phyloP scores from a whole-genome alignment of 352 stramenopile species.

The Pythium brachiatum region DNA sequence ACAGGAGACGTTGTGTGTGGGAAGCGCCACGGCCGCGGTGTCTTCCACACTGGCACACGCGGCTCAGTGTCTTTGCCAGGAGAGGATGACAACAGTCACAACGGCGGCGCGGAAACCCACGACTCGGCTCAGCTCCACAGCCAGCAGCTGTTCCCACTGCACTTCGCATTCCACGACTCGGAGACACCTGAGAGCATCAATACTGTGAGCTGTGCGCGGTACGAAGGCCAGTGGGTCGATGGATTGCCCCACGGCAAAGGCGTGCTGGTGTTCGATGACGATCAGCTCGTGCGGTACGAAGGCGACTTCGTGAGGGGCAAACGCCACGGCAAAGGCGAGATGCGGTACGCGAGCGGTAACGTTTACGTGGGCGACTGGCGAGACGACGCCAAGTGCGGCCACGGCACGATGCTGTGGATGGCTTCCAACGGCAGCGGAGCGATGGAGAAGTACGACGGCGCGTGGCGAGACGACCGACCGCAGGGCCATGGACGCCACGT shows the following conservation, averaged over 20 bases:
- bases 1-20: slow-evolving; percentile 62
- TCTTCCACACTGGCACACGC: slow-evolving; percentile 45
- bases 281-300: slow-evolving; percentile 54
- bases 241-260: slow-evolving; percentile 71
- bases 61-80: slow-evolving; percentile 14
- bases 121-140: not conserved
- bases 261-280: slow-evolving; percentile 66
- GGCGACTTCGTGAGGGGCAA: slow-evolving; percentile 47
- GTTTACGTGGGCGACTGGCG: slow-evolving; percentile 75
- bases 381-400: slow-evolving; percentile 62
- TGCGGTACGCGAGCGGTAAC: slow-evolving; percentile 62
- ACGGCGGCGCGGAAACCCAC: not conserved
- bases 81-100: not conserved
- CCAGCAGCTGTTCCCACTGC: slow-evolving; percentile 12
- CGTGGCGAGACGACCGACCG: slow-evolving; percentile 70
- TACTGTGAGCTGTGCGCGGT: slow-evolving; percentile 52
- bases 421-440: slow-evolving; percentile 15
- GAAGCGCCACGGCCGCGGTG: slow-evolving; percentile 71
- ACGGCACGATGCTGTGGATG: slow-evolving; percentile 81
- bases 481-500: slow-evolving; percentile 82
- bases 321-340: slow-evolving; percentile 56
- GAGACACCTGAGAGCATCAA: slow-evolving; percentile 8
- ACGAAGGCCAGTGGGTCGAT: slow-evolving; percentile 77
- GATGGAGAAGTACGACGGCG: slow-evolving; percentile 65
- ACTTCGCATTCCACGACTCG: slow-evolving; percentile 31